Conservation (phyloP, 2,329 filamentous ascomycete genomes). For the Diaporthe humulicola region DNA sequence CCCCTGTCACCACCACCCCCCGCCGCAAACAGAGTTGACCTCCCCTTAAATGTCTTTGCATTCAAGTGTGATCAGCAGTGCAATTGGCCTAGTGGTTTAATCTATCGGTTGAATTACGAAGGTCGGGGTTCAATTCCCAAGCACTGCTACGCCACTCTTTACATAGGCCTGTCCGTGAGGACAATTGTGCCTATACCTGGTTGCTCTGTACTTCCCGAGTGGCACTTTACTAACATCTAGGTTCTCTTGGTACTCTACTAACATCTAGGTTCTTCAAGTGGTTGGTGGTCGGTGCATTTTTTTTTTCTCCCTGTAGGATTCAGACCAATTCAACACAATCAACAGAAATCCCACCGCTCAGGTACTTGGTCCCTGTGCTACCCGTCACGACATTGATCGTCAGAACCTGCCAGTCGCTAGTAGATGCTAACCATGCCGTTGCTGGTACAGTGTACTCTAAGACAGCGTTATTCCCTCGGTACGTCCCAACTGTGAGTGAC, state of each 20-base stretch:
- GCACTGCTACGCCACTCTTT: background rate
- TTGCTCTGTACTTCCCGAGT: background rate
- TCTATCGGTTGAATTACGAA: background rate
- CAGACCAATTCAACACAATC: constrained; percentile 46
- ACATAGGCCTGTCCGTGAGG: background rate
- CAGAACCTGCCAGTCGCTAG: constrained; percentile 47
- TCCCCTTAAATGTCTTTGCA: background rate
- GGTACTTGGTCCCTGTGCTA: constrained; percentile 45
- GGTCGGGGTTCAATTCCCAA: background rate
- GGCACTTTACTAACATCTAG: background rate
- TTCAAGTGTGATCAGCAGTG: background rate
- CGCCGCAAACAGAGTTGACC: background rate
- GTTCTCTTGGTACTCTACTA: background rate
- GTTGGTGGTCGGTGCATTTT: background rate
- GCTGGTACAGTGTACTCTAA: constrained; percentile 47
- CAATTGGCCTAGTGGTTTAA: background rate
- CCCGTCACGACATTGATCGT: constrained; percentile 49
- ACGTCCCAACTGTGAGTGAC: constrained; percentile 51
- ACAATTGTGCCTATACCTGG: background rate
- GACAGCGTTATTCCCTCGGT: constrained; percentile 49
- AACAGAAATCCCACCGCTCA: constrained; percentile 49
- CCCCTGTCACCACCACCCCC: background rate
- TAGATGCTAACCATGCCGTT: constrained; percentile 46
- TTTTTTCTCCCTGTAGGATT: no score
- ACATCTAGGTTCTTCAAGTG: background rate